A percentile compares a stretch with the other conserved stretches of the same genome.
These are phyloP conservation scores for Phytophthora fragariaefolia DNA, from an alignment of 352 stramenopile genomes.

Conservation along the genomic window DNA sequence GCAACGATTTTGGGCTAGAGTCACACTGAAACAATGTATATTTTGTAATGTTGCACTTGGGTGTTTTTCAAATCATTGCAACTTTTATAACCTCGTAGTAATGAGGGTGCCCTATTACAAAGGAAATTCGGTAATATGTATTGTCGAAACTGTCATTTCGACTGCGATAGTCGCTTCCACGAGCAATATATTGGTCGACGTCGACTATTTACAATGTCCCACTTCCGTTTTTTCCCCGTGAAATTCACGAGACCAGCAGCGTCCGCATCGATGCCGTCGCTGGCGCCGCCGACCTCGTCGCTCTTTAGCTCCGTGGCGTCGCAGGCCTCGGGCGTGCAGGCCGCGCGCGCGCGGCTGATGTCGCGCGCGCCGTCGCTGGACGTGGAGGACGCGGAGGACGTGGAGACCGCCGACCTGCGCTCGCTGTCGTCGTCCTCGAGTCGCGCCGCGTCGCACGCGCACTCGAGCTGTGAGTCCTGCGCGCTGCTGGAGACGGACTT, in stretches of 20 bases:
- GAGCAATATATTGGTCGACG: not conserved
- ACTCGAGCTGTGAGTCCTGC: slow-evolving; percentile 56
- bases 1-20: too few relatives aligned
- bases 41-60: too few relatives aligned
- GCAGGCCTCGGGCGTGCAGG: slow-evolving; percentile 53
- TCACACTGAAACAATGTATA: too few relatives aligned
- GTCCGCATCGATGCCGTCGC: slow-evolving; percentile 41
- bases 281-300: slow-evolving; percentile 35
- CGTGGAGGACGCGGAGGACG: slow-evolving; percentile 49
- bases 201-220: not conserved
- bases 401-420: slow-evolving; percentile 40
- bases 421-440: slow-evolving; percentile 45
- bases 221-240: slow-evolving; percentile 1
- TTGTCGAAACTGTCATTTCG: too few relatives aligned
- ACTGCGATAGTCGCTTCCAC: too few relatives aligned
- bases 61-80: too few relatives aligned
- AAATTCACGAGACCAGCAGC: not conserved
- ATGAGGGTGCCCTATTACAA: too few relatives aligned
- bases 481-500: slow-evolving; percentile 77
- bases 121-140: too few relatives aligned
- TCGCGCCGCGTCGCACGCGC: slow-evolving; percentile 26
- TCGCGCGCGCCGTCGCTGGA: slow-evolving; percentile 35
- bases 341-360: slow-evolving; percentile 50
- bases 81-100: too few relatives aligned
- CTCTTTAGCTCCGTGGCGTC: slow-evolving; percentile 52